These are phyloP conservation scores for Colletotrichum theobromicola DNA, from an alignment of 2,329 filamentous ascomycete genomes.

Conservation along the genomic window DNA sequence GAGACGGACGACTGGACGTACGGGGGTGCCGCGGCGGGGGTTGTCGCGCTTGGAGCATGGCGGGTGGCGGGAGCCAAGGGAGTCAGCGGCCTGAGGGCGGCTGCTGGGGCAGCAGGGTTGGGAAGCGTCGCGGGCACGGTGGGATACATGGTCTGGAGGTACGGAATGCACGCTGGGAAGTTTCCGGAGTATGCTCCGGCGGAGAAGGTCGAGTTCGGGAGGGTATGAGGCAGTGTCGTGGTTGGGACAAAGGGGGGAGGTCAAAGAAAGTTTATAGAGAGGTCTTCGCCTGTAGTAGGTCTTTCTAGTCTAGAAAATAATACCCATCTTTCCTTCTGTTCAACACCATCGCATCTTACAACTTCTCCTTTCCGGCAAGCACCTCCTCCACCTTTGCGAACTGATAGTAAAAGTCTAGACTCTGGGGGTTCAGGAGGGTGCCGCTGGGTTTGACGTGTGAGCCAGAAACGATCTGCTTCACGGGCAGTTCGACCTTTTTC, in stretches of 20 bases:
- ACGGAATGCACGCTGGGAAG: conserved; percentile 50
- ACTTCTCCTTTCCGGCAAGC: conserved; percentile 48
- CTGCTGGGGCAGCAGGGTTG: conserved; percentile 48
- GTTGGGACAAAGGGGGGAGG: not conserved
- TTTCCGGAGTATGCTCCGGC: conserved; percentile 30
- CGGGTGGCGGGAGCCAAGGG: conserved; percentile 26
- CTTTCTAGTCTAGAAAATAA: not conserved
- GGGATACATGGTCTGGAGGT: conserved; percentile 55
- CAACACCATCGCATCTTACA: conserved; percentile 38
- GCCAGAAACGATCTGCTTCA: conserved; percentile 84
- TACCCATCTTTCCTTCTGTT: not conserved
- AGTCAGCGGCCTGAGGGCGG: conserved; percentile 41
- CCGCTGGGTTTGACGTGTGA: conserved; percentile 76
- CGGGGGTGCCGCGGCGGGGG: conserved; percentile 39
- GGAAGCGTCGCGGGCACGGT: conserved; percentile 55
- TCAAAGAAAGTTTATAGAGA: not conserved
- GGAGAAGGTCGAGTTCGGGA: conserved; percentile 17
- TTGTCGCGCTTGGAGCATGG: conserved; percentile 30
- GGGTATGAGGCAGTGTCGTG: not conserved
- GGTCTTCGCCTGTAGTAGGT: not conserved
- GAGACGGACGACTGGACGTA: conserved; percentile 62
- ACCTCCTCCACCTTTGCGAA: conserved; percentile 76
- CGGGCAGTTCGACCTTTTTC: conserved; percentile 84
- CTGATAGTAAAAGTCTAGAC: conserved; percentile 78
- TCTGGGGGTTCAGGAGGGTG: conserved; percentile 77